A percentile compares a stretch with the other conserved stretches of the same genome.
phyloP scores from a whole-genome alignment of 306 rosid species.

The Amphicarpaea edgeworthii region DNA sequence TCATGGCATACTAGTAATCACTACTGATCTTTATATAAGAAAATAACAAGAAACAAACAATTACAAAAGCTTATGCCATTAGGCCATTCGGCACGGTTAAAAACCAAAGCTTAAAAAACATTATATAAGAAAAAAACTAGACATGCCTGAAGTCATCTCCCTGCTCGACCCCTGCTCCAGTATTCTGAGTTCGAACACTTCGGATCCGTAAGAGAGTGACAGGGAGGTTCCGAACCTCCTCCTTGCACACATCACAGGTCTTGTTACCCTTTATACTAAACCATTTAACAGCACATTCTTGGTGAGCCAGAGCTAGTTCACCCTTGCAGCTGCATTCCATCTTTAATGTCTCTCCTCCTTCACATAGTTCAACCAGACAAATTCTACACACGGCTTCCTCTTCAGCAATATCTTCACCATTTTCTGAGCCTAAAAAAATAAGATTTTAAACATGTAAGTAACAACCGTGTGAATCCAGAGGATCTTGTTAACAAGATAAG shows the following conservation, averaged over 20 bases:
- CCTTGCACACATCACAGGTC: constrained; percentile 94
- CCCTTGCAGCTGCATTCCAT: constrained; percentile 99
- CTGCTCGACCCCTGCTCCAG: constrained; percentile 59
- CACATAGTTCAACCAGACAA: constrained; percentile 88
- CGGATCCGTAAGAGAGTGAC: constrained; percentile 90
- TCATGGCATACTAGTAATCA: background rate
- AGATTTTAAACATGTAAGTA: no score
- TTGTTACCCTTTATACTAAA: constrained; percentile 95
- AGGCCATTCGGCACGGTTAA: no score
- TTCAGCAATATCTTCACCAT: constrained; percentile 88
- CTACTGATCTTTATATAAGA: constrained; percentile 15
- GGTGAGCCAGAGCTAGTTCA: constrained; percentile 96
- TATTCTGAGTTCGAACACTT: constrained; percentile 58
- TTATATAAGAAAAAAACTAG: background rate
- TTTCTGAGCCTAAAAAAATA: constrained; percentile 55
- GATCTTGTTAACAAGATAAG: constrained; percentile 12
- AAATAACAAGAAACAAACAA: no score
- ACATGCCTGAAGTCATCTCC: constrained; percentile 79
- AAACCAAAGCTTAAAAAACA: no score
- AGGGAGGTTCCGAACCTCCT: constrained; percentile 83
- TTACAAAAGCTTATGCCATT: no score
- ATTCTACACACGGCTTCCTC: constrained; percentile 98
- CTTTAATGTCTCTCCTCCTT: constrained; percentile 98
- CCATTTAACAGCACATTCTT: constrained; percentile 96
- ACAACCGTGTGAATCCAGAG: background rate